Base-by-base conservation (phyloP, 2,329 filamentous ascomycete genomes). In the Scedosporium dehoogii region DNA sequence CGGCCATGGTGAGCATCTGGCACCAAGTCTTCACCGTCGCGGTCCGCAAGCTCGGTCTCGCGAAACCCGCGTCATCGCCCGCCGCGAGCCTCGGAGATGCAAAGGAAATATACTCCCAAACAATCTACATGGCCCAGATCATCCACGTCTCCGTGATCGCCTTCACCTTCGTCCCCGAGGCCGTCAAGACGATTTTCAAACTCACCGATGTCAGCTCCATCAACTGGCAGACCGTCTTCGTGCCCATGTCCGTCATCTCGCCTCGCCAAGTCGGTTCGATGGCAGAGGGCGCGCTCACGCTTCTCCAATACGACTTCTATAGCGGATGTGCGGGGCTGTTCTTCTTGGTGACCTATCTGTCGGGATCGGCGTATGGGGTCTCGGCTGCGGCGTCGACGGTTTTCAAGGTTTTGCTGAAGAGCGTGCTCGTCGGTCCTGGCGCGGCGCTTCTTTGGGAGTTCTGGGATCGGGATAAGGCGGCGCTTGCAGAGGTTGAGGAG, bases 221-320 rank as follows among this genome's bases (percentile, higher is more conserved):
- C 38, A n/a, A 57, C 6, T 51, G 67, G 14, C 10, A 10, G 0
- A 48, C 58, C 9, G 63, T 66, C 1, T 67, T 70, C 61, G 46
- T 65, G 4, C 64, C 65, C 3, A 60, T 57, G 38, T 66, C 63
- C 3, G 60, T 66, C 41, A 56, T 41, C 1, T 27, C 33, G 5
- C 60, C 60, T n/a, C 51, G 14, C 23, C 60, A 57, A 12, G 41
- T 62, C 23, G 14, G 12, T 3, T 65, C 62, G 2, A 1, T 68
- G 12, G 62, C 67, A 6, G 61, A 63, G 18, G 68, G 66, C 0
- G 29, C 29, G 0, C 21, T 67, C 53, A 57, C 63, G 3, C 23
- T 68, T 6, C 57, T 70, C 46, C 67, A 69, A 58, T 70, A 67
- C 59, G 68, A 70, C 16, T 25, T 69, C 53, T 68, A 67, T 62